A percentile compares a stretch with the other conserved stretches of the same genome.
These are phyloP conservation scores for Gomphus bonarii DNA, from an alignment of 1,284 basidiomycete species.

Conservation along the genomic window DNA sequence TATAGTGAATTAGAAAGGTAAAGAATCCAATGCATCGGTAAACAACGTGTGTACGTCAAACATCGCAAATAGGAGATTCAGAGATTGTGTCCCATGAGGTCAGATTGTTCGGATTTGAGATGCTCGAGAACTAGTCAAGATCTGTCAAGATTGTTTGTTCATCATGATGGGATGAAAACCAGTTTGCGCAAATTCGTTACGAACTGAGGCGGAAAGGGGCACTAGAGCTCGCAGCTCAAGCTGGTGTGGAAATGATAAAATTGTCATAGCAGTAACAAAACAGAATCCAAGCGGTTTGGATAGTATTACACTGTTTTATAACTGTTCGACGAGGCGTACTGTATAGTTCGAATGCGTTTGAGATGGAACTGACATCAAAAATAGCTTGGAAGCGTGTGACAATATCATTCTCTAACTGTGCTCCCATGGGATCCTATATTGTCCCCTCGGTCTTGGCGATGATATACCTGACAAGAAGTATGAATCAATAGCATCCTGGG, in stretches of 20 bases:
- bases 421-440: conserved; percentile 12
- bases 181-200: background rate
- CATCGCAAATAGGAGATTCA: too few relatives aligned
- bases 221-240: background rate
- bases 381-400: background rate
- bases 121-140: too few relatives aligned
- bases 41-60: too few relatives aligned
- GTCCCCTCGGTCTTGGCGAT: conserved; percentile 9
- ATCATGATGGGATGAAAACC: background rate
- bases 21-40: too few relatives aligned
- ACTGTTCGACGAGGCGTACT: background rate
- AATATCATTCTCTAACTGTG: background rate
- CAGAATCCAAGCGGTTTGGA: too few relatives aligned
- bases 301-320: background rate
- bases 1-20: too few relatives aligned
- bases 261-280: too few relatives aligned
- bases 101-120: too few relatives aligned
- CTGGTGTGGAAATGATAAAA: too few relatives aligned
- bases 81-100: too few relatives aligned
- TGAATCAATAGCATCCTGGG: background rate
- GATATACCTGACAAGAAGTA: background rate
- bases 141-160: background rate
- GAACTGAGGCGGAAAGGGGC: too few relatives aligned
- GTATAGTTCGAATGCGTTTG: background rate
- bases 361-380: background rate